Evolutionary conservation across 148 eudicot species (phyloP), one percentile per base, ranked within the genome.

Genomic region (Suaeda aralocaspica): DNA sequence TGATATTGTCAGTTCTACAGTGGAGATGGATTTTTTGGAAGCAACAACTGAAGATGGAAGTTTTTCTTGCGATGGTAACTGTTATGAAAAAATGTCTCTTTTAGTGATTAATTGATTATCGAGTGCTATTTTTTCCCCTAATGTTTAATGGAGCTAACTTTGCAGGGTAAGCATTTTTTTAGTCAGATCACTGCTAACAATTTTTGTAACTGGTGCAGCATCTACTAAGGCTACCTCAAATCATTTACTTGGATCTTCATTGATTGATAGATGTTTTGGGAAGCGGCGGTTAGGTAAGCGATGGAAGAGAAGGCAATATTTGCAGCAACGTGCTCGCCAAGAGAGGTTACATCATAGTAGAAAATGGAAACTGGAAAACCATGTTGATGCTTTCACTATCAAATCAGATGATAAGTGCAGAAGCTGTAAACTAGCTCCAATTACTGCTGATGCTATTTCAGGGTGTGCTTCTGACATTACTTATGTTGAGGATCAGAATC

Each of bases 1-100:
- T 74, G 92, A 92, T 26, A 70, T 72, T 52, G 26, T 59, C 73
- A 79, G 75, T 78, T 84, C 86, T 73, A 80, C 85, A 73, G 87
- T 85, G 52, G 98, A 91, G 83, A 93, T 93, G 98, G 98, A 93
- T 82, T 88, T 93, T 50, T 68, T 82, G 66, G 97, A 93, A 81
- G 78, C 81, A 64, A 69, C 74, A 25, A 36, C 75, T 34, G 76
- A 81, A 69, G 86, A 84, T 70, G 80, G 71, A 64, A 79, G 70
- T 30, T 51, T 69, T 72, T 75, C 88, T 65, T 73, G 70, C 59
- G 76, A 78, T 64, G 82, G 89, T 84, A 69, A 70, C 81, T 29
- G 46, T 68, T 59, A 9, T 14, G 29, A 31, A 41, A 12, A n/a
- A n/a, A n/a, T n/a, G n/a, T 28, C 31, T 24, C 46, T 70, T 52